Percentiles rank a stretch among this genome's conserved stretches.
phyloP scores from a whole-genome alignment of 768 basidiomycete species.

The Pleurotus sapidus region DNA sequence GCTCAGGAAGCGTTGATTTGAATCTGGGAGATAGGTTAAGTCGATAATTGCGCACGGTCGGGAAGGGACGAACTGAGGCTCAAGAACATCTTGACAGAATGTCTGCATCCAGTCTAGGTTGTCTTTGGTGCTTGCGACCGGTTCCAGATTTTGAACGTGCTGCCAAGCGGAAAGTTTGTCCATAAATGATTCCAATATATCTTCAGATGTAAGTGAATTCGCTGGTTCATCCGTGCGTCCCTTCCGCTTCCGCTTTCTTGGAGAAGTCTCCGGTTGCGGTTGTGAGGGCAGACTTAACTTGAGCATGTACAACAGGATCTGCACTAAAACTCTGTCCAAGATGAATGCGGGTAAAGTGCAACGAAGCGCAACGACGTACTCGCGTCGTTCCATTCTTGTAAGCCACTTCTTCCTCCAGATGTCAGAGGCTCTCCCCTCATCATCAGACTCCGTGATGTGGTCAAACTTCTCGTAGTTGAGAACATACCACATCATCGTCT shows the following conservation, averaged over 20 bases:
- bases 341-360: neutral
- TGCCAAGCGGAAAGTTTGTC: conserved; percentile 82
- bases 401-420: conserved; percentile 57
- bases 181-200: conserved; percentile 70
- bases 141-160: conserved; percentile 41
- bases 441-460: conserved; percentile 18
- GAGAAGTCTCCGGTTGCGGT: conserved; percentile 26
- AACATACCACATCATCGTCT: conserved; percentile 76
- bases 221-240: conserved; percentile 18
- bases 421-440: conserved; percentile 17
- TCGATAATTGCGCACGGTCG: neutral
- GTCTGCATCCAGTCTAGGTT: conserved; percentile 72
- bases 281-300: conserved; percentile 60
- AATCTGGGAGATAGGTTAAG: conserved; percentile 41
- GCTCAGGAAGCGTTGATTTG: conserved; percentile 44
- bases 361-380: conserved; percentile 35
- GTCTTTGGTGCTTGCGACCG: conserved; percentile 17
- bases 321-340: conserved; percentile 60
- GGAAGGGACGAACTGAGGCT: conserved; percentile 47
- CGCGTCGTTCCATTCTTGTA: conserved; percentile 65
- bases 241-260: conserved; percentile 26
- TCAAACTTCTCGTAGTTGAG: conserved; percentile 57
- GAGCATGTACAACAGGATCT: conserved; percentile 68
- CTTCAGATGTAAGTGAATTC: conserved; percentile 31
- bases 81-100: conserved; percentile 67